Base-by-base conservation (phyloP, 2,329 filamentous ascomycete genomes). In the Dothideomycetes sp. region DNA sequence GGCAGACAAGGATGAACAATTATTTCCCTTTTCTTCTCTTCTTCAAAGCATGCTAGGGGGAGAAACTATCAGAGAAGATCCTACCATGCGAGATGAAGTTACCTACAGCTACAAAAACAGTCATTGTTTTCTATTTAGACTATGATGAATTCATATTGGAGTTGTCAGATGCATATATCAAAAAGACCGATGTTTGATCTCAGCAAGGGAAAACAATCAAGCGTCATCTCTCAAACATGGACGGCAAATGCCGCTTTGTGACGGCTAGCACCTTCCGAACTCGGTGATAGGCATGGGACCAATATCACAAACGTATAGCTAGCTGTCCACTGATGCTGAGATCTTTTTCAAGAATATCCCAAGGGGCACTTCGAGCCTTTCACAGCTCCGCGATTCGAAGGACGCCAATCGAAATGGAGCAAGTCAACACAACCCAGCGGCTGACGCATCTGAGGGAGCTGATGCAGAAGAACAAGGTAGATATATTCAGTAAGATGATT, bases 401-500 rank as follows among this genome's bases (percentile, higher is more conserved):
- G 34, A 36, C 40, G 19, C 46, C 52, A 14, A 43, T 46, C 49
- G 72, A 78, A 24, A 93, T 91, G 84, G 82, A 77, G 56, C 77
- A 73, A 38, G 79, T 94, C 49, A 70, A 91, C 62, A 95, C 88
- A 27, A 77, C 79, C 40, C 70, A 77, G 46, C 82, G 85, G 53
- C 75, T 98, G 48, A 64, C 76, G 47, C 73, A 76, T 62, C 73
- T 98, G 54, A 77, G 91, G 57, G 70, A 79, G 59, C 69, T 94
- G 57, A 98, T 98, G 91, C 79, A 77, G 64, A 73, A 88, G 62
- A 73, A 82, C 55, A 81, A 85, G 49, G 73, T 98, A 49, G 87
- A 96, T 62, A 73, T 96, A 45, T 98, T 98, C 68, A 81, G 89
- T 95, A 79, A 34, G 50, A 33, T 29, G n/a, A 31, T 37, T 22